Evolutionary conservation across 352 stramenopile species (phyloP), one percentile per base, ranked within the genome.

Genomic region (Discostella stelligera): DNA sequence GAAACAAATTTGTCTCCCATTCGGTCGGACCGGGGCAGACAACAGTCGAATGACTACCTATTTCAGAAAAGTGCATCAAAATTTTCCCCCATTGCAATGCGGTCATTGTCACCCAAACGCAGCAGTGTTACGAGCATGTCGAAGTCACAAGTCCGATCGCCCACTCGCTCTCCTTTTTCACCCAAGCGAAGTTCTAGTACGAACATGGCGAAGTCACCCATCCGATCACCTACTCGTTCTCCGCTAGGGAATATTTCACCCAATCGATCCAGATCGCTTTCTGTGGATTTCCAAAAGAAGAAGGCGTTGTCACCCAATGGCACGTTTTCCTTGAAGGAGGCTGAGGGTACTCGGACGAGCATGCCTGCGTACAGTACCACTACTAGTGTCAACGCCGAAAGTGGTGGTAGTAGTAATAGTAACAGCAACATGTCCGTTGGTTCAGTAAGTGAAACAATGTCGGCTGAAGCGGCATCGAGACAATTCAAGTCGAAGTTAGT

Each of bases 281-380:
- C 41, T 0, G 25, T 65, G 37, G 23, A 20, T 9, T 75, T 20
- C 8, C 69, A 23, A 13, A 77, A 70, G 20, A 63, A 77, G 58
- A 59, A 61, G 54, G 41, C 56, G 10, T 30, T 74, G 41, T 82
- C 74, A 16, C 74, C 74, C 18, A 73, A 74, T 54, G 74, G 74
- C 6, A 74, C 74, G n/a, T 82, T 32, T 44, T 82, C 74, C 6
- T 64, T 82, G 55, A 77, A 74, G 48, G 74, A 82, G 64, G 67
- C 74, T 11, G 68, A 72, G 27, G 72, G 55, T 23, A 30, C n/a
- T 25, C 44, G 27, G 2, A 44, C 54, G 50, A 71, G 32, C 20
- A 27, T 55, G 53, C 21, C 64, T 55, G 16, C 27, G 60, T 23
- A 4, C 23, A 27, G 1, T 14, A 20, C 21, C 10, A 58, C 21